Evolutionary conservation across 1,284 basidiomycete genomes (phyloP).

Genomic region (Sanguinoderma infundibulare): DNA sequence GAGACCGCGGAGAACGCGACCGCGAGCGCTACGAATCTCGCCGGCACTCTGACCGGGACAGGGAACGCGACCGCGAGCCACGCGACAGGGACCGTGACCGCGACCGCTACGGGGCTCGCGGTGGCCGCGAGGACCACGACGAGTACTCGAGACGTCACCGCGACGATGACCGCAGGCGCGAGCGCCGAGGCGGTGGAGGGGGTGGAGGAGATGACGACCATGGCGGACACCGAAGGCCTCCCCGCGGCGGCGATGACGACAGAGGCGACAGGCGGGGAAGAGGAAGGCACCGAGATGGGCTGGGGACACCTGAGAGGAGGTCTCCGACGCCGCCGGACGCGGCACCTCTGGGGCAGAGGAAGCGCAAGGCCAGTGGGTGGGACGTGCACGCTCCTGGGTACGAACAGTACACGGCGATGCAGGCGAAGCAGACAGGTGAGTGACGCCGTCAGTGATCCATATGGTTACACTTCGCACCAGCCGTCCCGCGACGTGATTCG

Average conservation of each 20-base stretch:
- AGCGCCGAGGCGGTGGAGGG: slow-evolving; percentile 26
- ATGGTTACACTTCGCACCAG: background rate
- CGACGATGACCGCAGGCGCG: slow-evolving; percentile 46
- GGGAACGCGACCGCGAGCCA: slow-evolving; percentile 45
- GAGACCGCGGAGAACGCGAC: slow-evolving; percentile 43
- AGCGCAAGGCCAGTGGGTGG: slow-evolving; percentile 91
- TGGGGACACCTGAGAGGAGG: slow-evolving; percentile 75
- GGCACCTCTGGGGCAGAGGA: slow-evolving; percentile 83
- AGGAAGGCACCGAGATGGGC: slow-evolving; percentile 43
- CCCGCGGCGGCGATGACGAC: slow-evolving; percentile 35
- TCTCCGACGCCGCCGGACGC: slow-evolving; percentile 92
- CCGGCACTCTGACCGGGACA: slow-evolving; percentile 40
- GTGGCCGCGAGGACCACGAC: slow-evolving; percentile 44
- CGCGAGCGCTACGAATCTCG: slow-evolving; percentile 38
- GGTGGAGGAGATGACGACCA: slow-evolving; percentile 33
- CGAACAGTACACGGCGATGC: slow-evolving; percentile 91
- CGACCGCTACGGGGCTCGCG: slow-evolving; percentile 35
- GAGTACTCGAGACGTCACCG: slow-evolving; percentile 45
- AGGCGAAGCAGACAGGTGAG: slow-evolving; percentile 95
- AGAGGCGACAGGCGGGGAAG: slow-evolving; percentile 41
- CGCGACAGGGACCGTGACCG: slow-evolving; percentile 47
- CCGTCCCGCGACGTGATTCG: background rate
- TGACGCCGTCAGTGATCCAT: background rate
- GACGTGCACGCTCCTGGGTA: slow-evolving; percentile 95
- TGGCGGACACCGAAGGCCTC: slow-evolving; percentile 36